Conservation (phyloP, 1,284 basidiomycete species). For the Moesziomyces sp. region DNA sequence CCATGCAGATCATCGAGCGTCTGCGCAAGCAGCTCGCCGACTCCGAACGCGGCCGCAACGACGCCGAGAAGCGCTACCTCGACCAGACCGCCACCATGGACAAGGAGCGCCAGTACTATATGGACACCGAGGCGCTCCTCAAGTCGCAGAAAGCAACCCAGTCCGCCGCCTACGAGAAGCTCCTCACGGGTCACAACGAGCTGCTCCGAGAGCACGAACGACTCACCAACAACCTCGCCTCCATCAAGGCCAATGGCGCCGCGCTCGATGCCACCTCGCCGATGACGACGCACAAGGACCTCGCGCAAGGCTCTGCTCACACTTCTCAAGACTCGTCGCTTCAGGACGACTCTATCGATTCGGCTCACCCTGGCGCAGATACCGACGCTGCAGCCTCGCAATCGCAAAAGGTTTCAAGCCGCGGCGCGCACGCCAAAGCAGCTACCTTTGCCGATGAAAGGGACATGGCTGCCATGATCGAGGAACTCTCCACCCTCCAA, state of each 20-base stretch:
- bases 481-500: constrained; percentile 40
- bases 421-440: constrained; percentile 4
- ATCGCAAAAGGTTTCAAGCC: background rate
- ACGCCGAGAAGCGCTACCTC: constrained; percentile 52
- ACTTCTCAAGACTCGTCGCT: background rate
- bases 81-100: constrained; percentile 58
- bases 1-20: constrained; percentile 50
- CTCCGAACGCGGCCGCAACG: constrained; percentile 41
- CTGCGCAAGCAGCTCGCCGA: constrained; percentile 54
- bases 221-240: constrained; percentile 40
- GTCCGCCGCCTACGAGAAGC: constrained; percentile 47
- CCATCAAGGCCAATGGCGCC: constrained; percentile 27
- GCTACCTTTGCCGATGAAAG: constrained; percentile 29
- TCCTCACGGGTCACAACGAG: constrained; percentile 46
- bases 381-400: background rate
- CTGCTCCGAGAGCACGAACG: constrained; percentile 52
- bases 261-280: constrained; percentile 1
- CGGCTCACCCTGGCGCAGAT: background rate
- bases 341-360: background rate
- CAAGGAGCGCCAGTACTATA: constrained; percentile 60
- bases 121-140: constrained; percentile 54
- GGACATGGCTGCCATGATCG: constrained; percentile 23
- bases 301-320: background rate
- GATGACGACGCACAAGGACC: background rate
- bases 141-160: constrained; percentile 51